Base-by-base conservation (phyloP, 805 yeast genomes). In the Ogataea allantospora region DNA sequence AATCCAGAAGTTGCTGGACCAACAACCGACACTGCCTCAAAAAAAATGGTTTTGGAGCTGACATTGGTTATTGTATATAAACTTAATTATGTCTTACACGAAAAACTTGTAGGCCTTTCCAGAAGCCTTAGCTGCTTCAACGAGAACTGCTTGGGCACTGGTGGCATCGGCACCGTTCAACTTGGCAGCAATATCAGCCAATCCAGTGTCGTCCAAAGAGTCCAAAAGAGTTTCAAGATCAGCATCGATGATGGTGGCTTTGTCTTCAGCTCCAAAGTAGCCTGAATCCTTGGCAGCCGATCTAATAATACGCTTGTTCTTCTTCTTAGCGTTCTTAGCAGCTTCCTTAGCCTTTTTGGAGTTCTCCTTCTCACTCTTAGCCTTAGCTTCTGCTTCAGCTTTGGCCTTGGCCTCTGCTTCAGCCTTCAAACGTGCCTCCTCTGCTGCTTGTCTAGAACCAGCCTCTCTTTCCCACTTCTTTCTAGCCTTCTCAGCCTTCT, bases 401-500 rank as follows among this genome's bases (percentile, higher is more conserved):
- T 79, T 79, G 51, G 83, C 86, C 49, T 71, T 79, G 58, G 87
- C 96, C 56, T 85, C 98, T 36, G 84, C 95, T 54, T 85, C 96
- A 61, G 81, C 83, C 68, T 82, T 83, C 42, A 78, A 80, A 62
- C 84, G 82, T 34, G 91, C 95, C 60, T 76, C 84, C 66, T 88
- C 99, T 46, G 96, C 96, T 49, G 95, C 98, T 63, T 88, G 82
- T 74, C 98, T 85, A 21, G 95, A 80, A 54, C 96, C 98, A 38
- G 98, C 96, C 66, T 89, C 98, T 65, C 82, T 85, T 67, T 93
- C 98, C 98, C 98, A 91, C 70, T 91, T 93, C 75, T 74, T 79
- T 66, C 79, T 80, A 61, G 86, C 99, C 75, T 91, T 91, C 64
- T 86, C 98, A 65, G 82, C 82, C 79, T 86, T 87, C 67, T 89